These are phyloP conservation scores for Ajuga reptans DNA, from an alignment of 305 asterid genomes.

Conservation along the genomic window DNA sequence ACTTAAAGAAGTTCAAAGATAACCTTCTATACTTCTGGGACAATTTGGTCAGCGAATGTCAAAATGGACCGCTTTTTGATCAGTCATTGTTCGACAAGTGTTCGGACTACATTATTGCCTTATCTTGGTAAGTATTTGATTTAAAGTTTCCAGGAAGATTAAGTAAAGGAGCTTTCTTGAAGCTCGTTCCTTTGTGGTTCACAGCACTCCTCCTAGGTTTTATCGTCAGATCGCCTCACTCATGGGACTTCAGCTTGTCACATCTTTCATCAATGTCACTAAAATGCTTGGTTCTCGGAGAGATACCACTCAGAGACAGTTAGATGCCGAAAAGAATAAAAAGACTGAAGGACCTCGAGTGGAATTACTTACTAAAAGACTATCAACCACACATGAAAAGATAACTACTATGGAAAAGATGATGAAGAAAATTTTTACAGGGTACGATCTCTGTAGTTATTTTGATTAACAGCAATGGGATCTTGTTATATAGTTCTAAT, in stretches of 20 bases:
- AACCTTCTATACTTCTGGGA: slow-evolving; percentile 79
- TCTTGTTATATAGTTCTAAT: neutral
- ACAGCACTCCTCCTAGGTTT: slow-evolving; percentile 94
- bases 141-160: slow-evolving; percentile 3
- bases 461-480: slow-evolving; percentile 8
- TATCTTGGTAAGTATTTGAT: slow-evolving; percentile 70
- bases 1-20: slow-evolving; percentile 80
- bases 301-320: slow-evolving; percentile 90
- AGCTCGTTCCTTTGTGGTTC: slow-evolving; percentile 26
- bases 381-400: slow-evolving; percentile 71
- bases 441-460: slow-evolving; percentile 39
- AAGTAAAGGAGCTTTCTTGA: slow-evolving; percentile 12
- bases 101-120: slow-evolving; percentile 90
- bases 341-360: slow-evolving; percentile 67
- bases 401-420: slow-evolving; percentile 78
- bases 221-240: slow-evolving; percentile 87
- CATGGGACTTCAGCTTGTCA: slow-evolving; percentile 94
- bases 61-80: slow-evolving; percentile 84
- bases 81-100: slow-evolving; percentile 73
- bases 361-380: slow-evolving; percentile 78
- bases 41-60: slow-evolving; percentile 82
- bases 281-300: slow-evolving; percentile 80
- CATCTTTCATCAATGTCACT: slow-evolving; percentile 87
- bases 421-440: slow-evolving; percentile 87
- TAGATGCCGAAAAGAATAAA: slow-evolving; percentile 91